phyloP scores from a whole-genome alignment of 106 monocot genomes.

The Cymbidium sinense region DNA sequence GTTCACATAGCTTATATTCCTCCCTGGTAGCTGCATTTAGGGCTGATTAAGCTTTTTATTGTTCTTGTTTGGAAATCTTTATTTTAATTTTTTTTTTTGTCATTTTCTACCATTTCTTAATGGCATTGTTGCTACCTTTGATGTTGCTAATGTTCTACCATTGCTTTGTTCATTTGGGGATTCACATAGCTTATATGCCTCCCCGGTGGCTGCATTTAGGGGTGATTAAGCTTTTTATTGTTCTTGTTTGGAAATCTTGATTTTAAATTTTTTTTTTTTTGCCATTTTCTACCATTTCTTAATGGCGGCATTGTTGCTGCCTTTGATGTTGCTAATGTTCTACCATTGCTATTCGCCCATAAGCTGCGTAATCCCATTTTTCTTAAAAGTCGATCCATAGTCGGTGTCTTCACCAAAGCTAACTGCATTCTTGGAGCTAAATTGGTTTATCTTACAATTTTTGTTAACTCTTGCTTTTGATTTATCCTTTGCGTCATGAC shows the following conservation, averaged over 20 bases:
- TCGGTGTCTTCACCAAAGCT: too few relatives aligned
- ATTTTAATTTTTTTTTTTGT: not conserved
- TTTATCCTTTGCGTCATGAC: not conserved
- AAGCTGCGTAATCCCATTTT: not conserved
- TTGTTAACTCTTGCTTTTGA: not conserved
- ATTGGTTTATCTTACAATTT: not conserved
- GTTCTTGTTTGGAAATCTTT: not conserved
- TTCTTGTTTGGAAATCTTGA: not conserved
- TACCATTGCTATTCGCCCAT: not conserved
- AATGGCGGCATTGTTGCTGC: not conserved
- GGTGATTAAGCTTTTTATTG: not conserved
- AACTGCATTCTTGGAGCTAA: not conserved
- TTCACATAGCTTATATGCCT: not conserved
- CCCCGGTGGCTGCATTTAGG: not conserved
- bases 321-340: not conserved
- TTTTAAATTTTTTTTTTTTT: not conserved
- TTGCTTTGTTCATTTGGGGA: conserved; percentile 2
- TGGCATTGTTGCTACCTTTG: too few relatives aligned
- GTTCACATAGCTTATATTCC: not conserved
- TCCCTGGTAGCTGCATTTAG: not conserved
- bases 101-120: not conserved
- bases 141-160: too few relatives aligned
- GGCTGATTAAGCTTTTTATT: not conserved
- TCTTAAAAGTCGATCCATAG: too few relatives aligned
- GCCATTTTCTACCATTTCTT: not conserved